Conservation (phyloP, 331 rosid genomes). For the Cucumis variabilis region DNA sequence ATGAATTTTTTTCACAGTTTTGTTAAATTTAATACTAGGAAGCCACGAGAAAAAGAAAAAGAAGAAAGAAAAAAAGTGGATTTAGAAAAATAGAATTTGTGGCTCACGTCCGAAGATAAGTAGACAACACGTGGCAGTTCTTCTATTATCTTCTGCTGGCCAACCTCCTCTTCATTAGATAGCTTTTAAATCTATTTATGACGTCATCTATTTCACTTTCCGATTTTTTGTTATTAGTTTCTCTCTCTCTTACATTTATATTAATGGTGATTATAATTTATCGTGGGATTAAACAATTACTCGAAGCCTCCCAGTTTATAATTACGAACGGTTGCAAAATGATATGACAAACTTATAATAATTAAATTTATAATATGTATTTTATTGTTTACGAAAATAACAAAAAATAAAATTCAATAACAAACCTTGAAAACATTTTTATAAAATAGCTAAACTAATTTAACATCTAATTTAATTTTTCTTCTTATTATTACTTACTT, state of each 20-base stretch:
- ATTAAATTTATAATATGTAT: too few relatives aligned
- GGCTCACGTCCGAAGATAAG: not conserved
- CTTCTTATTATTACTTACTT: not conserved
- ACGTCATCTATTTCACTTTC: slow-evolving; percentile 12
- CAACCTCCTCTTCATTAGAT: not conserved
- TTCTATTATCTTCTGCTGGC: slow-evolving; percentile 18
- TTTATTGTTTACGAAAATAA: too few relatives aligned
- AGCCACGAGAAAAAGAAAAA: not conserved
- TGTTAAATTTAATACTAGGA: not conserved
- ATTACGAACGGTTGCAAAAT: too few relatives aligned
- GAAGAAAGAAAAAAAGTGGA: too few relatives aligned
- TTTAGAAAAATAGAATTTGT: not conserved
- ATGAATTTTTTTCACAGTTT: too few relatives aligned
- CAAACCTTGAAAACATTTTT: too few relatives aligned
- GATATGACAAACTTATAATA: too few relatives aligned
- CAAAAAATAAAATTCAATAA: too few relatives aligned
- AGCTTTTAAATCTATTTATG: not conserved
- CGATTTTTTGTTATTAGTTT: not conserved
- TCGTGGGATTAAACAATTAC: not conserved
- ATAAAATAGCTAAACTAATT: too few relatives aligned
- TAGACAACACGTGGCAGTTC: slow-evolving; percentile 7
- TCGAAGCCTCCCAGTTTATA: not conserved
- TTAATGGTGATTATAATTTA: not conserved
- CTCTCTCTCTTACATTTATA: not conserved
- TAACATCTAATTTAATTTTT: too few relatives aligned